These are phyloP conservation scores for Fraxinus sp. DNA, from an alignment of 305 asterid species.

Conservation along the genomic window DNA sequence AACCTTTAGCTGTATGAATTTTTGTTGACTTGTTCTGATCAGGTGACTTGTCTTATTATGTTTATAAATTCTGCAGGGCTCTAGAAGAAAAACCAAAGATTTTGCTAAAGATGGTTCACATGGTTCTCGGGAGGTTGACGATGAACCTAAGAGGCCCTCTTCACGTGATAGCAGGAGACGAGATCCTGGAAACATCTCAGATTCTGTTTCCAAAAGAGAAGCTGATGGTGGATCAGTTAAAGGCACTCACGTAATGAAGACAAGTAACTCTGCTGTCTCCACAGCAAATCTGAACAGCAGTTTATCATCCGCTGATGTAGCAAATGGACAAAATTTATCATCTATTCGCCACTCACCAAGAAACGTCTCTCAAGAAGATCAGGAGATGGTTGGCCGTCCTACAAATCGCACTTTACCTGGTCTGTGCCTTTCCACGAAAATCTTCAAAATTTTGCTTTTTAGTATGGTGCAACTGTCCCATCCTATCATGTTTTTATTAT, in stretches of 20 bases:
- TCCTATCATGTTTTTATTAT: conserved; percentile 23
- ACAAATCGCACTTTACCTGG: conserved; percentile 78
- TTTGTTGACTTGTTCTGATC: conserved; percentile 5
- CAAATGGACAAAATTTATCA: conserved; percentile 46
- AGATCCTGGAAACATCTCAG: conserved; percentile 42
- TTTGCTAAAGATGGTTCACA: conserved; percentile 53
- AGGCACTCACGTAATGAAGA: conserved; percentile 46
- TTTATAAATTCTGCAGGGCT: conserved; percentile 43
- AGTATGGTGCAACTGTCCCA: conserved; percentile 13
- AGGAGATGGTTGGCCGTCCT: conserved; percentile 48
- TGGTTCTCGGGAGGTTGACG: conserved; percentile 47
- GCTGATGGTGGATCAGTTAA: conserved; percentile 44
- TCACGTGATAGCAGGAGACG: conserved; percentile 55
- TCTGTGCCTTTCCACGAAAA: conserved; percentile 28
- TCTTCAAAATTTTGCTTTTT: conserved; percentile 13
- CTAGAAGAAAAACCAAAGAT: conserved; percentile 74
- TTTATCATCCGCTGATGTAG: conserved; percentile 55
- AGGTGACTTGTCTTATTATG: conserved; percentile 11
- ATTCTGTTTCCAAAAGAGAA: conserved; percentile 55
- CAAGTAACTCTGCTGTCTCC: conserved; percentile 29
- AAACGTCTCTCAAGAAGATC: conserved; percentile 60
- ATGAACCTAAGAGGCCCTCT: conserved; percentile 60
- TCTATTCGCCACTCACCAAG: conserved; percentile 48
- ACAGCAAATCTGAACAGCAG: conserved; percentile 45
- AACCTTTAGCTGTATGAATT: conserved; percentile 13